Base-by-base conservation (phyloP, 768 basidiomycete species). In the Tulasnella sp. region DNA sequence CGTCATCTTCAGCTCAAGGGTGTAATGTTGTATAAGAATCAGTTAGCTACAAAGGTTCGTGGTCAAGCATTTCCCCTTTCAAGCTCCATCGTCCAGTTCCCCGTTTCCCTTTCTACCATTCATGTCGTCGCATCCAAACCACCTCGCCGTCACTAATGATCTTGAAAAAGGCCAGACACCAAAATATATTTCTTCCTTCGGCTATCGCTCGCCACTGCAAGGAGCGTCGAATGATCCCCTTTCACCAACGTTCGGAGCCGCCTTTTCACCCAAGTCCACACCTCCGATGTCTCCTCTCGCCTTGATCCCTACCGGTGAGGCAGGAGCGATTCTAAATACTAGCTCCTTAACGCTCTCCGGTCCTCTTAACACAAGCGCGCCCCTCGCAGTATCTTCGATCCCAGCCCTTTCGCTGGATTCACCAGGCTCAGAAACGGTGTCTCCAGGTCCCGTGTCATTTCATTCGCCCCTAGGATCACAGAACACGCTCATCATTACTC, bases 221-320 rank as follows among this genome's bases (percentile, higher is more conserved):
- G 26, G 32, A 23, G 44, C 48, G 2, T 59, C 58, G 9, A 59
- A 59, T 23, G 58, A 59, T 23, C 58, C 58, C 4, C 58, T 59
- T 3, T 59, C 58, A 11, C 58, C 58, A 13, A 59, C 47, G 10
- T 59, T 59, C 32, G 58, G 58, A 49, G 58, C 58, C 24, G 50
- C 58, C 23, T 42, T 53, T 34, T 56, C 55, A 4, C 55, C 55
- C 24, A 13, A 4, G n/a, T 24, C 32, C 8, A 43, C 55, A 13
- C 55, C 55, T 1, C 5, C 5, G 5, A 38, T 38, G 34, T 38
- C 34, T 38, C 34, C 34, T 15, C 15, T 38, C 5, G 34, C 34
- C 34, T 38, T 38, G 34, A 38, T 38, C 5, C 34, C 34, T 38
- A 38, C 7, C 15, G 34, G 34, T 15, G 7, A 38, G 15, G 34